A percentile compares a stretch with the other conserved stretches of the same genome.
Evolutionary conservation across 2,329 filamentous ascomycete species (phyloP).

Genomic region (Fusarium siculi): DNA sequence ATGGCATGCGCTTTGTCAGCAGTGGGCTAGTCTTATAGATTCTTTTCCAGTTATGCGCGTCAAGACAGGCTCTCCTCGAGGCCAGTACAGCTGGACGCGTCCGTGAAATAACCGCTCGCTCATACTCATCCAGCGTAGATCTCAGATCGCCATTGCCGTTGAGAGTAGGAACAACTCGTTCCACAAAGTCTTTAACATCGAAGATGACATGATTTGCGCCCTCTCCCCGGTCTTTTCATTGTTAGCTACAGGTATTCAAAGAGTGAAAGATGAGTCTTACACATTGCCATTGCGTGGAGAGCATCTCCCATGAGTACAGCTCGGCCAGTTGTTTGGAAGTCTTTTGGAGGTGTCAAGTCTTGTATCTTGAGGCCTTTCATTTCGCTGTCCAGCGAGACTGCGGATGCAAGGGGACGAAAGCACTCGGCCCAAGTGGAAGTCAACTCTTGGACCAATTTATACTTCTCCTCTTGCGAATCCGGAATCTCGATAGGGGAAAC

Average conservation of each 20-base stretch:
- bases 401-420: conserved; percentile 55
- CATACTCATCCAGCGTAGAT: conserved; percentile 53
- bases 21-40: conserved; percentile 53
- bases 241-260: rapidly evolving
- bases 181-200: conserved; percentile 59
- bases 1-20: conserved; percentile 52
- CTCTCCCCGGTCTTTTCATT: conserved; percentile 61
- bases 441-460: conserved; percentile 56
- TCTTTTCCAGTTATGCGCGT: conserved; percentile 62
- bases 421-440: conserved; percentile 61
- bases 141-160: conserved; percentile 31
- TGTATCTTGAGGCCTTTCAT: conserved; percentile 58
- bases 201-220: conserved; percentile 67
- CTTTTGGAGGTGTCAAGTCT: conserved; percentile 58
- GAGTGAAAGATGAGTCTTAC: conserved; percentile 49
- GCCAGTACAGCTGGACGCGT: conserved; percentile 59
- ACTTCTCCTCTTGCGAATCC: conserved; percentile 49
- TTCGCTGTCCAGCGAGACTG: conserved; percentile 54
- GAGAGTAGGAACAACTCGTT: conserved; percentile 43
- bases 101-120: conserved; percentile 56
- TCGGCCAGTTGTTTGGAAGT: conserved; percentile 51
- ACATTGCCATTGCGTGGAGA: conserved; percentile 69
- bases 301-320: conserved; percentile 65
- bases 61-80: conserved; percentile 63
- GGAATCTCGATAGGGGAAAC: conserved; percentile 54